Percentiles rank a stretch among this genome's conserved stretches.
phyloP scores from a whole-genome alignment of 1,284 basidiomycete genomes.

The Wolfiporia cocos region DNA sequence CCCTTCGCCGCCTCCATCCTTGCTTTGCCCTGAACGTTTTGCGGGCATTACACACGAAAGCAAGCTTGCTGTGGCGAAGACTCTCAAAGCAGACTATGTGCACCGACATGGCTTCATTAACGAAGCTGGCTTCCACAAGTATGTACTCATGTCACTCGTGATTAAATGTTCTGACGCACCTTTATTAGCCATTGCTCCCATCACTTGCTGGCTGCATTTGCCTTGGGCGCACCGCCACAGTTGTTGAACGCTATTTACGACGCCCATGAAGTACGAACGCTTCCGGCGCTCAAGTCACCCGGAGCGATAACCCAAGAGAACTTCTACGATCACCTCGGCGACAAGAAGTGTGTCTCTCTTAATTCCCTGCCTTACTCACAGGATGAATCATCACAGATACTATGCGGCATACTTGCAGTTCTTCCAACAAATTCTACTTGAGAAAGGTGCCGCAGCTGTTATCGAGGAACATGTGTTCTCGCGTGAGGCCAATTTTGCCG shows the following conservation, averaged over 20 bases:
- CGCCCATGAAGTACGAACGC: constrained; percentile 33
- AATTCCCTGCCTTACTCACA: not conserved
- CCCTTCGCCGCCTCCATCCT: constrained; percentile 3
- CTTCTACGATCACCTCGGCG: constrained; percentile 43
- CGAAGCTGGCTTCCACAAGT: constrained; percentile 10
- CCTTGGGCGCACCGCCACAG: constrained; percentile 36
- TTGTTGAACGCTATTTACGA: constrained; percentile 38
- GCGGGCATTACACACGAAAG: constrained; percentile 4
- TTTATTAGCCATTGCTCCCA: constrained; percentile 41
- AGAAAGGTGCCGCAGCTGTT: constrained; percentile 34
- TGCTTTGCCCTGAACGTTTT: constrained; percentile 1
- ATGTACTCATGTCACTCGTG: not conserved
- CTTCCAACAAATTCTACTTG: constrained; percentile 40
- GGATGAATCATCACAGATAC: constrained; percentile 32
- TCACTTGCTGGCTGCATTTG: constrained; percentile 43
- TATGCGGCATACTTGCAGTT: constrained; percentile 53
- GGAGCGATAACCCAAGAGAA: constrained; percentile 35
- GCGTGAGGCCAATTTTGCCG: constrained; percentile 38
- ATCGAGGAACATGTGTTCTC: constrained; percentile 59
- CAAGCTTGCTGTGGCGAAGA: not conserved
- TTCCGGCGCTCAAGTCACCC: constrained; percentile 34
- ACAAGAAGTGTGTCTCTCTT: constrained; percentile 32
- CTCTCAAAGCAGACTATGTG: constrained; percentile 5
- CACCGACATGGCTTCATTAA: constrained; percentile 3
- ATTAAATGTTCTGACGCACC: not conserved